Evolutionary conservation across 2,329 filamentous ascomycete species (phyloP), one percentile per base, ranked within the genome.

Genomic region (Apiospora marii): DNA sequence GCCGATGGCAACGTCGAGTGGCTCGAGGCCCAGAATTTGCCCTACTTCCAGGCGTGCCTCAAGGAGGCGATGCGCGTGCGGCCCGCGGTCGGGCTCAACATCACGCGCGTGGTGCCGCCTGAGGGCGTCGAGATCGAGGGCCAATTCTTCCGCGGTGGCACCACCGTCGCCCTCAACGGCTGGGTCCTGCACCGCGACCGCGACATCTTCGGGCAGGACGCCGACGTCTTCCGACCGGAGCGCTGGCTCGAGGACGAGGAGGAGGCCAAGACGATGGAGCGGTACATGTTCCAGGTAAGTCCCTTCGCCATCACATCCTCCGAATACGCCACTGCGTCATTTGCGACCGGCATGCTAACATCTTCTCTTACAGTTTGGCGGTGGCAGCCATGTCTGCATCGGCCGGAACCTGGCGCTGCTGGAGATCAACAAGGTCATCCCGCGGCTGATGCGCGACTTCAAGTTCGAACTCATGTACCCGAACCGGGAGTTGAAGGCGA

Each of bases 351-450:
- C 2, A 14, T 61, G 41, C 70, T 74, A 70, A 76, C 58, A 37
- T 1, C 7, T 61, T 58, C 30, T 8, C 24, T 14, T 69, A 46
- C 51, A 86, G 84, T 90, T 90, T 74, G 88, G 88, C 30, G 87
- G 85, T 14, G 88, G 88, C 37, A 83, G 83, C 12, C 86, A 89
- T 68, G 79, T 89, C 3, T 90, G 88, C 77, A 88, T 89, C 73
- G 88, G 88, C 27, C 83, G 86, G 5, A 87, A 89, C 77, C 77
- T 90, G 44, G 88, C 87, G 0, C 80, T 89, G 53, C 80, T 90
- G 41, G 88, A 90, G 79, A 88, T 90, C 76, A 88, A 90, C 81
- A 91, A 91, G 82, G 84, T 90, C 48, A 80, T 89, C 48, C 87
- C 88, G 5, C 85, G 87, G 48, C 80, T 91, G 37, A 79, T 89